These are phyloP conservation scores for Gillenia trifoliata DNA, from an alignment of 306 rosid genomes.

Conservation along the genomic window DNA sequence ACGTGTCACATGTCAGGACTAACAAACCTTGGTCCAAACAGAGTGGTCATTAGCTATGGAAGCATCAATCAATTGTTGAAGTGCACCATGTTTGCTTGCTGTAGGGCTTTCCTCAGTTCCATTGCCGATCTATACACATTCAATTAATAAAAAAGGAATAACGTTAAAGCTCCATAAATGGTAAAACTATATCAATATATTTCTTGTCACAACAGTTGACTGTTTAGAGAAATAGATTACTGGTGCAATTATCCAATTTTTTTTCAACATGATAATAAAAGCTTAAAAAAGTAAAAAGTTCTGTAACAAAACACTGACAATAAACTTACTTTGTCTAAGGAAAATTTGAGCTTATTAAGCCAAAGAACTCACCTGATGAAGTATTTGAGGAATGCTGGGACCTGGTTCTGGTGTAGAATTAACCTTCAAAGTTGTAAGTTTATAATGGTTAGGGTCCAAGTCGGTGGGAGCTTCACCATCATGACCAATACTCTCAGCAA, in stretches of 20 bases:
- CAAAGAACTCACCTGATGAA: constrained; percentile 65
- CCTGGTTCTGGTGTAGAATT: constrained; percentile 47
- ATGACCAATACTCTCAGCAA: constrained; percentile 42
- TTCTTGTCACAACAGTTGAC: neutral
- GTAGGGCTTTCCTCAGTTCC: constrained; percentile 63
- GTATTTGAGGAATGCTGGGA: constrained; percentile 92
- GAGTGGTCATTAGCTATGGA: constrained; percentile 68
- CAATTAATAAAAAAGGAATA: neutral
- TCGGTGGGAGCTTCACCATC: constrained; percentile 46
- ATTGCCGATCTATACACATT: constrained; percentile 50
- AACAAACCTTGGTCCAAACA: constrained; percentile 78
- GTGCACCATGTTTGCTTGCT: constrained; percentile 60
- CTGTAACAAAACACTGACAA: neutral
- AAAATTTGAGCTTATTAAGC: neutral
- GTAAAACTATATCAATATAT: neutral
- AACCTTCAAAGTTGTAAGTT: constrained; percentile 36
- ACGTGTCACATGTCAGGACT: constrained; percentile 1
- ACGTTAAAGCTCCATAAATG: neutral
- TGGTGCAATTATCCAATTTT: neutral
- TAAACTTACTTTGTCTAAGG: neutral
- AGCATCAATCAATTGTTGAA: constrained; percentile 80
- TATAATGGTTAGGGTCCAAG: constrained; percentile 41
- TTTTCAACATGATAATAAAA: neutral
- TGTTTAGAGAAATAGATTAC: neutral
- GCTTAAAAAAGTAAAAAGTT: too few relatives aligned